A percentile compares a stretch with the other conserved stretches of the same genome.
phyloP scores from a whole-genome alignment of 2,329 filamentous ascomycete genomes.

The Diaporthe vexans region DNA sequence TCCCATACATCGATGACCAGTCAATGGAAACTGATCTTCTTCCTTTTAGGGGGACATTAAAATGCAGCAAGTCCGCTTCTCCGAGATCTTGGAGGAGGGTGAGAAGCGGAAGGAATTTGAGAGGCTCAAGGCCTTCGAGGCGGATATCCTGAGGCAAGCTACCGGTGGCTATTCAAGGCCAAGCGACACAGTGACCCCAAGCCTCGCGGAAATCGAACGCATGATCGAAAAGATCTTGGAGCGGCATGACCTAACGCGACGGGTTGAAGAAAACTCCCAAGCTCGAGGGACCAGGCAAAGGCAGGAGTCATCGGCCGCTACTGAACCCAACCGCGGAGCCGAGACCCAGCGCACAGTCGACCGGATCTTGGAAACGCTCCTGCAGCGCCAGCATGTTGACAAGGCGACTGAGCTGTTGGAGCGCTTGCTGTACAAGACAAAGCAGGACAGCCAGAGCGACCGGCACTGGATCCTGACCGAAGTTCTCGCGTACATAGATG shows the following conservation, averaged over 20 bases:
- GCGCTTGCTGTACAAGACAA: constrained; percentile 13
- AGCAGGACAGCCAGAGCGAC: background rate
- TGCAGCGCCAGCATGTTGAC: background rate
- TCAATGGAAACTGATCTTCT: background rate
- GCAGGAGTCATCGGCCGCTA: background rate
- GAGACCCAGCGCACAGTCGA: constrained; percentile 9
- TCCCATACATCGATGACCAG: background rate
- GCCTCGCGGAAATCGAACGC: constrained; percentile 1
- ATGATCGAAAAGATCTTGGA: background rate
- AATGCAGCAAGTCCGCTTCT: background rate
- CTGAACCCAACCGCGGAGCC: background rate
- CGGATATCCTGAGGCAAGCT: background rate
- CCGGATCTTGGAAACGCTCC: constrained; percentile 1
- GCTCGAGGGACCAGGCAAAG: background rate
- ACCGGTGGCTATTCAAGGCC: background rate
- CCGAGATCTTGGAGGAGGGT: background rate
- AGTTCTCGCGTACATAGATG: constrained; percentile 17
- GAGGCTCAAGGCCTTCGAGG: constrained; percentile 12
- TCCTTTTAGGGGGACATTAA: background rate
- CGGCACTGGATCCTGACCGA: constrained; percentile 25
- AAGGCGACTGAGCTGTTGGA: constrained; percentile 13
- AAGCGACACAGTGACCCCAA: background rate
- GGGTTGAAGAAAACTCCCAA: background rate
- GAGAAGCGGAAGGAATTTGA: background rate
- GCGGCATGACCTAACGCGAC: constrained; percentile 12